Evolutionary conservation across 75 land plant species (phyloP).

Genomic region (Gnetum montanum): DNA sequence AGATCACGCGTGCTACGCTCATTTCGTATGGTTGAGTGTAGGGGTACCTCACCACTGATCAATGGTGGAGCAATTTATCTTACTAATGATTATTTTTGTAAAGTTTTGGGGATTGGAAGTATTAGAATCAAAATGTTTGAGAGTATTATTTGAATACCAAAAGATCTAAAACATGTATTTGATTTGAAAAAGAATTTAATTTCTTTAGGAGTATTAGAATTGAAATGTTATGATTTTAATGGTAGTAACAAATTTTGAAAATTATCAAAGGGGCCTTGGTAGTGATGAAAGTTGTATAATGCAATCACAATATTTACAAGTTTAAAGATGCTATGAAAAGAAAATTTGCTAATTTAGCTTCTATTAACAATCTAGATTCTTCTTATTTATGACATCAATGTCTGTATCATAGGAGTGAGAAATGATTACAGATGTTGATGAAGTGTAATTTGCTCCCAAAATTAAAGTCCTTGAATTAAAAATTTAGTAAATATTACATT

Average conservation of each 20-base stretch:
- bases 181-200: conserved; percentile 14
- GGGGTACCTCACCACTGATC: too few species aligned
- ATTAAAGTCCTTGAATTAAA: not conserved
- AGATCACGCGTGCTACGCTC: too few species aligned
- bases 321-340: not conserved
- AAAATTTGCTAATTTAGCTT: not conserved
- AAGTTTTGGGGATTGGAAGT: not conserved
- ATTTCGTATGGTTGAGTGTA: too few species aligned
- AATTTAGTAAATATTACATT: not conserved
- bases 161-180: conserved; percentile 10
- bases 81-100: conserved; percentile 7
- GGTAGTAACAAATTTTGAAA: conserved; percentile 7
- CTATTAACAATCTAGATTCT: not conserved
- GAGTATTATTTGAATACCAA: conserved; percentile 6
- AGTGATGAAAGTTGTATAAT: not conserved
- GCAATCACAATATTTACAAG: not conserved
- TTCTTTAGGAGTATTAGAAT: conserved; percentile 12
- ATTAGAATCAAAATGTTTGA: conserved; percentile 10
- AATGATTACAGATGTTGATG: conserved; percentile 1
- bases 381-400: conserved; percentile 9
- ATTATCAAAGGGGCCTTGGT: conserved; percentile 10
- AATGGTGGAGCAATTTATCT: conserved; percentile 10
- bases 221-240: not conserved
- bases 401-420: conserved; percentile 11
- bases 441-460: conserved; percentile 6